phyloP scores from a whole-genome alignment of 306 rosid genomes.

The Astragalus glycyphyllos region DNA sequence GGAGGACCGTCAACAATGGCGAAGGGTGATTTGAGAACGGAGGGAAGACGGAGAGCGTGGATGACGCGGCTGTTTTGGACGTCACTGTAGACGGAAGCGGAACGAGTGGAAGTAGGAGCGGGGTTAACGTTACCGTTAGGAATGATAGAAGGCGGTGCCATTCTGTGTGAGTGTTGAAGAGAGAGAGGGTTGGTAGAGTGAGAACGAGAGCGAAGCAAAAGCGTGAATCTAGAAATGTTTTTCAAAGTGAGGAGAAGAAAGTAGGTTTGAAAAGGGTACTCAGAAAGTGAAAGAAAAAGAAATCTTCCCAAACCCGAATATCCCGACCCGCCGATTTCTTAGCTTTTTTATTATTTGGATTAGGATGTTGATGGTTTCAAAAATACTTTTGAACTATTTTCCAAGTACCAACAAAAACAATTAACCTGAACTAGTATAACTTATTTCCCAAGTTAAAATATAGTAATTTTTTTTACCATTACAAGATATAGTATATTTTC shows the following conservation, averaged over 20 bases:
- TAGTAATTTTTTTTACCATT: no score
- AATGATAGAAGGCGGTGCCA: slow-evolving; percentile 64
- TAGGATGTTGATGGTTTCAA: background rate
- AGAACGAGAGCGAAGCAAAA: background rate
- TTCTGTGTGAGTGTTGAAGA: background rate
- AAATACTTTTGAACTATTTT: no score
- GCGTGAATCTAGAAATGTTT: slow-evolving; percentile 39
- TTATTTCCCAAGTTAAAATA: no score
- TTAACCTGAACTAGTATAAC: no score
- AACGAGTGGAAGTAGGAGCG: slow-evolving; percentile 50
- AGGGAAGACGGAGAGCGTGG: slow-evolving; percentile 82
- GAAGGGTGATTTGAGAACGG: slow-evolving; percentile 73
- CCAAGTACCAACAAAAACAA: no score
- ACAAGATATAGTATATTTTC: no score
- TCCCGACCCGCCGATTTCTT: slow-evolving; percentile 38
- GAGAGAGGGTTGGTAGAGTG: background rate
- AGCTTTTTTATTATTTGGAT: background rate
- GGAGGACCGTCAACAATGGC: slow-evolving; percentile 78
- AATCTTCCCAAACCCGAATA: slow-evolving; percentile 26
- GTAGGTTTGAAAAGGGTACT: slow-evolving; percentile 43
- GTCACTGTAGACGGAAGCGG: slow-evolving; percentile 78
- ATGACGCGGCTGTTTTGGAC: slow-evolving; percentile 84
- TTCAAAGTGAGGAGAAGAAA: slow-evolving; percentile 36
- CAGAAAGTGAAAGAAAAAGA: background rate
- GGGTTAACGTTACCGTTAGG: slow-evolving; percentile 59